A percentile compares a stretch with the other conserved stretches of the same genome.
phyloP scores from a whole-genome alignment of 352 stramenopile species.

The Phytophthora fragariae region DNA sequence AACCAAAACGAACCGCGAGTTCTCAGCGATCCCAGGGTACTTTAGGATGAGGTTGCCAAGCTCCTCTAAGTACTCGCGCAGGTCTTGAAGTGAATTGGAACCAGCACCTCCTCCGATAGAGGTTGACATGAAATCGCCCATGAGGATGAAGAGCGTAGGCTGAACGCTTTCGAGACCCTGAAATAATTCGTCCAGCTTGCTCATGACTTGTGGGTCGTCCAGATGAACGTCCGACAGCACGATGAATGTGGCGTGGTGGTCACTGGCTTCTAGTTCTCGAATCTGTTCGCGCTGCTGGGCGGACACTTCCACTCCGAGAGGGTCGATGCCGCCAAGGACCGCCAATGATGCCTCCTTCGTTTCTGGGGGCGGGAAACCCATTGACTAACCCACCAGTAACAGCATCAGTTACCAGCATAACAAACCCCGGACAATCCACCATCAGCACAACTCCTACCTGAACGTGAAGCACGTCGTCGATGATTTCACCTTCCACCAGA shows the following conservation, averaged over 20 bases:
- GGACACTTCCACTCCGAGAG: conserved; percentile 85
- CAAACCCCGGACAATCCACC: not conserved
- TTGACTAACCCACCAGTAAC: conserved; percentile 54
- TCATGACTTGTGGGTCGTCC: conserved; percentile 92
- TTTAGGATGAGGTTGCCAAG: conserved; percentile 92
- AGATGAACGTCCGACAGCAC: conserved; percentile 95
- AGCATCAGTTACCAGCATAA: not conserved
- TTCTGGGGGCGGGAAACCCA: conserved; percentile 93
- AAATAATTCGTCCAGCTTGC: conserved; percentile 91
- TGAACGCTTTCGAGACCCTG: conserved; percentile 82
- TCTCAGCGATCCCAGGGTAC: conserved; percentile 79
- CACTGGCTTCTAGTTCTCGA: conserved; percentile 72
- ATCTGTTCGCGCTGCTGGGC: conserved; percentile 86
- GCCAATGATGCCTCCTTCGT: conserved; percentile 74
- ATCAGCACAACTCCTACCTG: conserved; percentile 56
- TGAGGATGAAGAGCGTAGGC: conserved; percentile 92
- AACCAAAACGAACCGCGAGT: conserved; percentile 93
- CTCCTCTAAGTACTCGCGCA: conserved; percentile 91
- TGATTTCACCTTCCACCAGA: conserved; percentile 94
- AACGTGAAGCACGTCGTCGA: conserved; percentile 92
- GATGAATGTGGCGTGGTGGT: conserved; percentile 92
- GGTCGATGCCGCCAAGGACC: conserved; percentile 81
- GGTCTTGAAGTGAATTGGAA: conserved; percentile 76
- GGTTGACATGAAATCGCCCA: conserved; percentile 94
- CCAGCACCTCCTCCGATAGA: conserved; percentile 75